Percentiles rank a stretch among this genome's conserved stretches.
Evolutionary conservation across 768 basidiomycete species (phyloP).

Genomic region (Mycena rosella): DNA sequence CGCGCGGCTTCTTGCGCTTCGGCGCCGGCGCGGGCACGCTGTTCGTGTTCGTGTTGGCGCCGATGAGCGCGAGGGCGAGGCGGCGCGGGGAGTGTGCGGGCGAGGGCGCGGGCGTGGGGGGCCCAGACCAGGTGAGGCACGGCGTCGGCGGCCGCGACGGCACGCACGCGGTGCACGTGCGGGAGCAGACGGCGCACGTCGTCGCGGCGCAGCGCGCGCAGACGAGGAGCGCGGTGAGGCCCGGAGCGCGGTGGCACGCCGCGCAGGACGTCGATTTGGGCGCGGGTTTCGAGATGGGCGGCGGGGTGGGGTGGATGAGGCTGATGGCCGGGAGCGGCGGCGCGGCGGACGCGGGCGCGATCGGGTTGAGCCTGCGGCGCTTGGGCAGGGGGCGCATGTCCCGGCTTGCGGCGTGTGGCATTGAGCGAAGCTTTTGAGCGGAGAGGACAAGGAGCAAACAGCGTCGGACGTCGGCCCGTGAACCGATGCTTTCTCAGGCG

Average conservation of each 20-base stretch:
- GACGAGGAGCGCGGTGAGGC: constrained; percentile 12
- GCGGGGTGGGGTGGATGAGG: not conserved
- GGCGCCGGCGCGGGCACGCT: constrained; percentile 8
- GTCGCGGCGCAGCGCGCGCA: constrained; percentile 50
- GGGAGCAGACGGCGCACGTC: constrained; percentile 60
- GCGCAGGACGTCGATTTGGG: constrained; percentile 21
- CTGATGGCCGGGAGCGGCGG: no score
- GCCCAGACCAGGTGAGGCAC: constrained; percentile 53
- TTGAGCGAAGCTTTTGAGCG: no score
- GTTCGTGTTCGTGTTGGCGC: constrained; percentile 38
- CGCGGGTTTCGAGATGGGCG: not conserved
- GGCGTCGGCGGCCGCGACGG: constrained; percentile 55
- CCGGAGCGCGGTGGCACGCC: constrained; percentile 37
- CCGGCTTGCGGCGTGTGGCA: not conserved
- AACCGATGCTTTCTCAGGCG: no score
- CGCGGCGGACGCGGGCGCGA: no score
- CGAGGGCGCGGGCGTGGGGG: constrained; percentile 52
- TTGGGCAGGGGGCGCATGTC: constrained; percentile 28
- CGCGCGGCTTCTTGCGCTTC: constrained; percentile 46
- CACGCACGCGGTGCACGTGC: constrained; percentile 55
- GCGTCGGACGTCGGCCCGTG: no score
- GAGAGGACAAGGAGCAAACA: no score
- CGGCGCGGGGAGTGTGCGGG: constrained; percentile 47
- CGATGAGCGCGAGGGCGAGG: constrained; percentile 44
- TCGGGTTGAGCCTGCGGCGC: constrained; percentile 32